A percentile compares a stretch with the other conserved stretches of the same genome.
Conservation (phyloP, 1,139 yeast genomes). For the Zygoascus sp. region DNA sequence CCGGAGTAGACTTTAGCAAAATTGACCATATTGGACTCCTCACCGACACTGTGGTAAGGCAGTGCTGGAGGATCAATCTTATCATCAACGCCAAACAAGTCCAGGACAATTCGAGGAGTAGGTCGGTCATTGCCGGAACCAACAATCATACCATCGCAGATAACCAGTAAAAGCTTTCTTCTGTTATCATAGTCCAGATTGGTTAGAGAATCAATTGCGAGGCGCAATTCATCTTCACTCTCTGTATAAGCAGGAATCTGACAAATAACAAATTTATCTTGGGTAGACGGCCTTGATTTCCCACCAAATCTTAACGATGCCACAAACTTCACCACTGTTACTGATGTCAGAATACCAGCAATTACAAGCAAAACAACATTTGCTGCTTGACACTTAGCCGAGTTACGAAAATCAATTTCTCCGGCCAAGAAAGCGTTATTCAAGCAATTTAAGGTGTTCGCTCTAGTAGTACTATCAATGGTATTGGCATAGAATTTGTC, state of each 20-base stretch:
- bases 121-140: conserved; percentile 42
- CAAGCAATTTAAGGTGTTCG: conserved; percentile 34
- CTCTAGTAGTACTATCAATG: conserved; percentile 27
- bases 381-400: conserved; percentile 39
- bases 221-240: conserved; percentile 38
- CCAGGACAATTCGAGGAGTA: conserved; percentile 40
- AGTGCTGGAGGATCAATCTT: conserved; percentile 37
- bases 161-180: conserved; percentile 36
- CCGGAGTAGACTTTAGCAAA: conserved; percentile 41
- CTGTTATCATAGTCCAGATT: conserved; percentile 37
- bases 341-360: conserved; percentile 37
- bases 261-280: conserved; percentile 40
- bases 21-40: conserved; percentile 38
- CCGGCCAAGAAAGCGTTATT: conserved; percentile 37
- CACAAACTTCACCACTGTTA: conserved; percentile 38
- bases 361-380: conserved; percentile 37
- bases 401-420: conserved; percentile 35
- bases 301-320: conserved; percentile 39
- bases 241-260: conserved; percentile 43
- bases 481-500: conserved; percentile 24
- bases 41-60: conserved; percentile 39
- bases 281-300: conserved; percentile 35
- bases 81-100: conserved; percentile 39
- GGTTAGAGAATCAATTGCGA: conserved; percentile 41
- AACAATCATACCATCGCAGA: conserved; percentile 41